Percentiles rank a stretch among this genome's conserved stretches.
Conservation (phyloP, 202 grass and related monocot species). For the Carex sylvatica region DNA sequence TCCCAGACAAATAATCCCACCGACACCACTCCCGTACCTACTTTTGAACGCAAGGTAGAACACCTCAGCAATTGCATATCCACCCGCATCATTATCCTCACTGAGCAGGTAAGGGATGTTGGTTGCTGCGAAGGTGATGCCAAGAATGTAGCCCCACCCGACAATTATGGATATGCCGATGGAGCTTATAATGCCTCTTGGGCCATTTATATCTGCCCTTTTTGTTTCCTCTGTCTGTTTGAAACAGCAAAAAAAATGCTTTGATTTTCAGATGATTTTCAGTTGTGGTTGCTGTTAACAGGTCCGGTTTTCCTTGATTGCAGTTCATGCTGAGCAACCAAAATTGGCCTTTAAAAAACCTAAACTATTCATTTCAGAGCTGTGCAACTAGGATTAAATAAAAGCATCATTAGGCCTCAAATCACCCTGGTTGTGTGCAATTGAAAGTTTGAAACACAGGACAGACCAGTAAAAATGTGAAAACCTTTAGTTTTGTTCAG, state of each 20-base stretch:
- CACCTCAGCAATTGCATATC: constrained; percentile 80
- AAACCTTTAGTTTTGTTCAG: background rate
- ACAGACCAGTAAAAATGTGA: no score
- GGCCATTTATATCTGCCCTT: constrained; percentile 79
- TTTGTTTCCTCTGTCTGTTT: constrained; percentile 82
- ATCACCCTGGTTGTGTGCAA: background rate
- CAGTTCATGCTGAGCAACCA: no score
- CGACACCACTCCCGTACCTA: constrained; percentile 63
- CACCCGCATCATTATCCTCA: constrained; percentile 67
- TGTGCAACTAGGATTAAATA: no score
- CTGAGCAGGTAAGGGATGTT: constrained; percentile 67
- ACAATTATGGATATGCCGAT: constrained; percentile 82
- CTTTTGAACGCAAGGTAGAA: constrained; percentile 87
- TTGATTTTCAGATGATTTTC: background rate
- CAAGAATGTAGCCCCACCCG: constrained; percentile 84
- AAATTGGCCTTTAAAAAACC: no score
- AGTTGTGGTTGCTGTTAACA: background rate
- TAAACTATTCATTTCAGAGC: no score
- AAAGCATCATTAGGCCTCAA: background rate
- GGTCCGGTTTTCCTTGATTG: no score
- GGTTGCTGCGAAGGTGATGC: constrained; percentile 73
- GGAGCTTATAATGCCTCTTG: constrained; percentile 79
- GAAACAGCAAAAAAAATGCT: background rate
- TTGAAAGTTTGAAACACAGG: background rate
- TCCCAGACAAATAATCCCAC: constrained; percentile 79